Percentiles rank a stretch among this genome's conserved stretches.
Evolutionary conservation across 129 eudicot genomes (phyloP).

Genomic region (Pittosporum tobira): DNA sequence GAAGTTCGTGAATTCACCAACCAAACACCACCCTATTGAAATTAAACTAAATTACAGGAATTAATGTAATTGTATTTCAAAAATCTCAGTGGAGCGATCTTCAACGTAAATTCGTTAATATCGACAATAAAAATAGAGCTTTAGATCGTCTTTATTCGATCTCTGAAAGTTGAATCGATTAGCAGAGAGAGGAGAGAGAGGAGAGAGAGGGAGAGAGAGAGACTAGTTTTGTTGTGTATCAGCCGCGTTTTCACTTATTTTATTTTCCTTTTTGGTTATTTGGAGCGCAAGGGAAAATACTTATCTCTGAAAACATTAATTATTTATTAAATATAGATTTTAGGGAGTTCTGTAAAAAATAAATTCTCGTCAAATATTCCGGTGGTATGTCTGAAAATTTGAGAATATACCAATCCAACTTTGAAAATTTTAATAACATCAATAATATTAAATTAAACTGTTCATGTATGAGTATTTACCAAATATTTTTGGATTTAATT

Average conservation of each 20-base stretch:
- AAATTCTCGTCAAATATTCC: not conserved
- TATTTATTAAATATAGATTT: too few species aligned
- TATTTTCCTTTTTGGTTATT: slow-evolving; percentile 6
- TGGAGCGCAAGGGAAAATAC: too few species aligned
- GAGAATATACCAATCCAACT: too few species aligned
- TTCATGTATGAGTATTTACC: too few species aligned
- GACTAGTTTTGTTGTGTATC: slow-evolving; percentile 73
- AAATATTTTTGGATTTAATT: too few species aligned
- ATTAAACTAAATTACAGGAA: slow-evolving; percentile 6
- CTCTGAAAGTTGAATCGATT: slow-evolving; percentile 54
- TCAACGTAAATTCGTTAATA: slow-evolving; percentile 24
- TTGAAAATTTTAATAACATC: too few species aligned
- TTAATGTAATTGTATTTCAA: not conserved
- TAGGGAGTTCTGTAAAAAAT: not conserved
- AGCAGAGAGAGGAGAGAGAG: slow-evolving; percentile 42
- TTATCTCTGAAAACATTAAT: too few species aligned
- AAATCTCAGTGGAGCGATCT: slow-evolving; percentile 29
- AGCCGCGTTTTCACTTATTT: slow-evolving; percentile 60
- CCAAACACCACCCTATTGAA: slow-evolving; percentile 15
- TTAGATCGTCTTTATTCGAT: slow-evolving; percentile 51
- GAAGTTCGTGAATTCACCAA: slow-evolving; percentile 23
- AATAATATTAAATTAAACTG: too few species aligned
- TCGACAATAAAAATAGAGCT: slow-evolving; percentile 13
- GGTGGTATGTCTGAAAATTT: not conserved
- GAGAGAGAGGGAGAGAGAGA: slow-evolving; percentile 22